Conservation (phyloP, 768 basidiomycete species). For the Galerina marginata region DNA sequence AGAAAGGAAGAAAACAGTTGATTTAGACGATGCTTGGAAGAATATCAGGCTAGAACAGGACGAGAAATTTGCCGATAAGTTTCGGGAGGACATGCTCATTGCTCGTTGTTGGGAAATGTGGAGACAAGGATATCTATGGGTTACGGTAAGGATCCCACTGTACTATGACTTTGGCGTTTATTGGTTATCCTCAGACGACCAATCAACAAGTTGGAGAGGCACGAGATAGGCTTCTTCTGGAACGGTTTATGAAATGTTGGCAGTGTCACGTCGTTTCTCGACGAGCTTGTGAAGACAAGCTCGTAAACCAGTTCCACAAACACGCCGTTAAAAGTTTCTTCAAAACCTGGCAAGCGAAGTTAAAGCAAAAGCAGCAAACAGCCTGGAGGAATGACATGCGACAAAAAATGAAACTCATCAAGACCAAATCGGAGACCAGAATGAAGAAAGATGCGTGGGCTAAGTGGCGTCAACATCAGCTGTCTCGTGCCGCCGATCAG, state of each 20-base stretch:
- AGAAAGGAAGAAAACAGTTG: conserved; percentile 55
- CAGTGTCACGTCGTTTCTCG: conserved; percentile 43
- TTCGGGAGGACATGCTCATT: conserved; percentile 64
- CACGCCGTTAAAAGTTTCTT: conserved; percentile 50
- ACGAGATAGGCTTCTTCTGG: conserved; percentile 67
- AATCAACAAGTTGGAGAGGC: conserved; percentile 71
- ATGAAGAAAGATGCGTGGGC: conserved; percentile 64
- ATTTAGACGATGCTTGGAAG: conserved; percentile 80
- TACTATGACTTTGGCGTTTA: conserved; percentile 10
- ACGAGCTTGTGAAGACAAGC: conserved; percentile 45
- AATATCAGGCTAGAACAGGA: conserved; percentile 74
- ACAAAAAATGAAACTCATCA: conserved; percentile 65
- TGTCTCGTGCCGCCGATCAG: conserved; percentile 54
- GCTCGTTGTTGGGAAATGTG: conserved; percentile 80
- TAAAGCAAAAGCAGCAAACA: conserved; percentile 59
- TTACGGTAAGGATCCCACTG: conserved; percentile 50
- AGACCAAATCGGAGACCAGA: conserved; percentile 58
- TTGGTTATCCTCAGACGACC: conserved; percentile 59
- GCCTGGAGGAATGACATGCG: conserved; percentile 77
- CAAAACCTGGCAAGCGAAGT: conserved; percentile 56
- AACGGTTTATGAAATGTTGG: conserved; percentile 67
- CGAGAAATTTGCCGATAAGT: conserved; percentile 73
- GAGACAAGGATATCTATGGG: conserved; percentile 74
- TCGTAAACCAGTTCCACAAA: conserved; percentile 47
- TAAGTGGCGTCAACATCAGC: conserved; percentile 68